Conservation (phyloP, 2,329 filamentous ascomycete genomes). For the Pseudovirgaria hyperparasitica region DNA sequence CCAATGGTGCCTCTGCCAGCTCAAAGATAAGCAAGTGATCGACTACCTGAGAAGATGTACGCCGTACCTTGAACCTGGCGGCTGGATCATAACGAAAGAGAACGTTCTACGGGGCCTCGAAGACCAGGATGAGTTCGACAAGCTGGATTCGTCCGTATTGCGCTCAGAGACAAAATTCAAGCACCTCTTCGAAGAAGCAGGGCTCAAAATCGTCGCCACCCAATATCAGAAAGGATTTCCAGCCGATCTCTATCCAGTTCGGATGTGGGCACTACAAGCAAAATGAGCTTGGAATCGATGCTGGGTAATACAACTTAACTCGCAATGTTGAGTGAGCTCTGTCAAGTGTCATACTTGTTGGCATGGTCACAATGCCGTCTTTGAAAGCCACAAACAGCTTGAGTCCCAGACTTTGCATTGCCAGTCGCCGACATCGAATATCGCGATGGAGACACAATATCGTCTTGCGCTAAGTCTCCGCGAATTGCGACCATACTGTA, state of each 20-base stretch:
- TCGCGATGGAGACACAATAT: too few species aligned
- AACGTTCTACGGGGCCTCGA: slow-evolving; percentile 49
- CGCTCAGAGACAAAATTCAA: slow-evolving; percentile 62
- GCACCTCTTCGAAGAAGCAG: slow-evolving; percentile 54
- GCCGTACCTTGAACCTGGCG: slow-evolving; percentile 15
- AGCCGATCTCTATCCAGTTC: slow-evolving; percentile 57
- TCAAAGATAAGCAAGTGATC: slow-evolving; percentile 62
- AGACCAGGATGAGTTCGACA: slow-evolving; percentile 58
- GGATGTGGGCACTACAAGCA: slow-evolving; percentile 65
- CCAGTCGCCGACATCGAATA: too few species aligned
- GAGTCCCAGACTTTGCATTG: too few species aligned
- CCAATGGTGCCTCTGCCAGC: slow-evolving; percentile 80
- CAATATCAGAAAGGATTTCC: slow-evolving; percentile 65
- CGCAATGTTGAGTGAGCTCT: too few species aligned
- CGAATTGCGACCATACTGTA: too few species aligned
- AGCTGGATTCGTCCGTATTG: slow-evolving; percentile 64
- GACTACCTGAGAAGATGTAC: slow-evolving; percentile 52
- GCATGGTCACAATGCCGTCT: too few species aligned
- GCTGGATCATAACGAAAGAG: slow-evolving; percentile 66
- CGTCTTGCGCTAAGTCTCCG: too few species aligned
- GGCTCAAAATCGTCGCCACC: slow-evolving; percentile 52
- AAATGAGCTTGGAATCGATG: too few species aligned
- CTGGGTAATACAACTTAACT: too few species aligned
- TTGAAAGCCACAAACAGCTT: too few species aligned
- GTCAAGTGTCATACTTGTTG: too few species aligned